Evolutionary conservation across 495 filamentous ascomycete species (phyloP), one percentile per base, ranked within the genome.

Genomic region (Massariosphaeria phaeospora): DNA sequence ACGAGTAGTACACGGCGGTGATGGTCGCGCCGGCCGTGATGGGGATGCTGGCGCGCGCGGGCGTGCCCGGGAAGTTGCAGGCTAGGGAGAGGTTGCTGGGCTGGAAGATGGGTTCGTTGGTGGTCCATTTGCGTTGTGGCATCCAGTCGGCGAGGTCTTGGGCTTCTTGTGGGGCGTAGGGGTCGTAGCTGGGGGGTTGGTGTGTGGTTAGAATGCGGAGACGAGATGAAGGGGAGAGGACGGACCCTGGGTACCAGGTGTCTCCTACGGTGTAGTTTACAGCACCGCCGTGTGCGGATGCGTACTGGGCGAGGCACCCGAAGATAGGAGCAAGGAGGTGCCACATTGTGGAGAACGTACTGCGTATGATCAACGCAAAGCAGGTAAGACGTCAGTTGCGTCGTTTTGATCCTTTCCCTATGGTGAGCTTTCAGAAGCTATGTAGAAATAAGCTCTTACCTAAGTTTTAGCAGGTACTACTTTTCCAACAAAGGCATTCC

Each of bases 231-330:
- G 30, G 46, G 34, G 47, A 33, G 36, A 12, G 42, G 11, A 49
- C 35, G 33, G 38, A 76, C 38, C 77, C 77, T 17, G 70, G 71
- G 58, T 77, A 80, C 17, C 57, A 75, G 52, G 66, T 74, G 38
- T 75, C 71, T 38, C 60, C 77, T 47, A 82, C 77, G 35, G 75
- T 70, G 67, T 82, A 82, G 63, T 72, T 75, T 24, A 76, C 75
- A 33, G 80, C 77, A 55, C 77, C 79, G 42, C 79, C 79, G 60
- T 82, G 78, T 39, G 74, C 78, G 25, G 39, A 36, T 17, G 35
- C 40, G n/a, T 35, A 47, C 10, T 46, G 42, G 3, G 53, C 36
- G 18, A 62, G 48, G 33, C 34, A 43, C 15, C 36, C 44, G 6
- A 52, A n/a, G 21, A 52, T 25, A 12, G 45, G 40, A 3, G 50